Evolutionary conservation across 2,329 filamentous ascomycete species (phyloP), one percentile per base, ranked within the genome.

Genomic region (Gnomoniopsis smithogilvyi): DNA sequence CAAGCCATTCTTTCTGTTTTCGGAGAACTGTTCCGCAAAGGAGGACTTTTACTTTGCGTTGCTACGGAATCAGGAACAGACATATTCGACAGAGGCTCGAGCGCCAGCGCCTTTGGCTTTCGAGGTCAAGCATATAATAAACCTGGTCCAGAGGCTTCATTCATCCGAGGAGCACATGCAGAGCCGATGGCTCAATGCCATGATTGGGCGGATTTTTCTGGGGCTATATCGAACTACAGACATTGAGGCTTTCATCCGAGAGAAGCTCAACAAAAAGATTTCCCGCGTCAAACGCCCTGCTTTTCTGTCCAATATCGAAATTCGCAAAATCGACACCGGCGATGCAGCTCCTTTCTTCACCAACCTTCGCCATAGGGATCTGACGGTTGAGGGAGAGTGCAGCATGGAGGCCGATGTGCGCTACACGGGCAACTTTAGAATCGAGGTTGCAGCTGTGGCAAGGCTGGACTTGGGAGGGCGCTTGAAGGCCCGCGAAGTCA

Each of bases 31-130:
- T 71, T 96, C 93, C 0, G 92, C 95, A 50, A 99, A 99, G 73
- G 95, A 99, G 73, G 95, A 99, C 71, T 98, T 99, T 74, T 99
- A 99, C 72, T 94, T 96, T 73, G 90, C 94, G 14, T 79, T 99
- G 66, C 79, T 99, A 43, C 87, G 88, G 67, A 96, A 93, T 64
- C 90, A 96, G 70, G 88, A 92, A 65, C 86, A 88, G 66, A 82
- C 83, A 17, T 80, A 85, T 59, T 80, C 81, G 43, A 76, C 78
- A 2, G 78, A 78, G 22, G 78, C 81, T 56, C 78, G 79, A 21
- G 82, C 86, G 1, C 92, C 92, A 0, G 80, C 81, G 55, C 89
- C 90, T 11, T 83, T 91, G 63, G 81, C 87, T 15, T 96, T 96
- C 67, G 89, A 96, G 33, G 85, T 92, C 17, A 88, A 90, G 68